Conservation (phyloP, 2,329 filamentous ascomycete genomes). For the Xylariaceae sp. region DNA sequence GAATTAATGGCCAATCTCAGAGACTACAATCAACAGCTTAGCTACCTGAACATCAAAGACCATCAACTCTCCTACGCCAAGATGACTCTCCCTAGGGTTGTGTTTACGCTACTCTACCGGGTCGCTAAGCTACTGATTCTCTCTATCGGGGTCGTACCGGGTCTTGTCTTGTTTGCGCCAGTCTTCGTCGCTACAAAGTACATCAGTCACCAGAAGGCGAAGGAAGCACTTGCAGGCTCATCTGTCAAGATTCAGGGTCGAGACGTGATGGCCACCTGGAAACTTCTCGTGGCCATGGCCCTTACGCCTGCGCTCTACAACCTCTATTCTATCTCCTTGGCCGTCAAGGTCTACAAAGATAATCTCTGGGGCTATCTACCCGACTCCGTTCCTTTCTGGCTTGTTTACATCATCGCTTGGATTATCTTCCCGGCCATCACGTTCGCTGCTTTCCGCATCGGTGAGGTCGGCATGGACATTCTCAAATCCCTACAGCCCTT, state of each 20-base stretch:
- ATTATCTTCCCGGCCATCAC: constrained; percentile 82
- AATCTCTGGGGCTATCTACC: constrained; percentile 79
- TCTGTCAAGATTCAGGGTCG: constrained; percentile 83
- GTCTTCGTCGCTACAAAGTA: constrained; percentile 81
- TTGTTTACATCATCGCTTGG: constrained; percentile 69
- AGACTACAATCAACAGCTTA: constrained; percentile 81
- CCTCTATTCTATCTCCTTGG: constrained; percentile 70
- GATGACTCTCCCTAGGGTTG: constrained; percentile 71
- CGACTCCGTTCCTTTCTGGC: constrained; percentile 72
- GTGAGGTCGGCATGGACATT: constrained; percentile 98
- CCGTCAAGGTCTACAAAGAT: constrained; percentile 75
- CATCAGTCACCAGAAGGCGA: constrained; percentile 77
- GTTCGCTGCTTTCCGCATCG: constrained; percentile 88
- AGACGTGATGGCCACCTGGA: constrained; percentile 93
- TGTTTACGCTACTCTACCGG: constrained; percentile 74
- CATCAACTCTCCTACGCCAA: constrained; percentile 92
- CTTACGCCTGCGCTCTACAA: constrained; percentile 79
- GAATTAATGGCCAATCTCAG: constrained; percentile 70
- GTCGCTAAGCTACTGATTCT: constrained; percentile 72
- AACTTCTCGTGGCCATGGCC: constrained; percentile 80
- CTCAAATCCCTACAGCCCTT: constrained; percentile 89
- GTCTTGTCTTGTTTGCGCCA: constrained; percentile 79
- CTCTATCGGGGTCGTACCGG: constrained; percentile 77
- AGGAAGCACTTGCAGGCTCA: constrained; percentile 77
- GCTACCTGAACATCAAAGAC: constrained; percentile 81